Conservation (phyloP, 495 filamentous ascomycete species). For the Astrothelium macrocarpum region DNA sequence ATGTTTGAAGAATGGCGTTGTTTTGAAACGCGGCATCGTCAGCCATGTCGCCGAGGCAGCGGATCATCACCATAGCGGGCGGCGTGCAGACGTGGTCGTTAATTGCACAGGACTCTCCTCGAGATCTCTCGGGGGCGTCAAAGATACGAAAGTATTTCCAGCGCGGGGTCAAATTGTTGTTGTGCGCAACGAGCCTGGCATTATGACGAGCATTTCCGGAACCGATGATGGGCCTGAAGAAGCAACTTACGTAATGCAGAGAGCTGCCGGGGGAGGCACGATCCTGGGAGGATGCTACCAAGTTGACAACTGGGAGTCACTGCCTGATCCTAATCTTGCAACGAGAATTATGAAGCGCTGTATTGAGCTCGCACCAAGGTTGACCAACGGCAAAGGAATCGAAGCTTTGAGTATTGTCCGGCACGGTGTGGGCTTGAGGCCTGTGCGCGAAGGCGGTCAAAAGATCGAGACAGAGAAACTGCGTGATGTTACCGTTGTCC, state of each 20-base stretch:
- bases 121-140: conserved; percentile 68
- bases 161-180: conserved; percentile 80
- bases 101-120: conserved; percentile 82
- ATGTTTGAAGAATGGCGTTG: conserved; percentile 59
- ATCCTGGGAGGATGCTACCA: conserved; percentile 84
- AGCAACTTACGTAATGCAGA: conserved; percentile 78
- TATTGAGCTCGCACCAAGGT: conserved; percentile 58
- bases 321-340: conserved; percentile 72
- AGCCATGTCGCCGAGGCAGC: conserved; percentile 66
- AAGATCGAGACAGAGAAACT: conserved; percentile 76
- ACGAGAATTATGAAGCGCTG: conserved; percentile 81
- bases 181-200: conserved; percentile 69
- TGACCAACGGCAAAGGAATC: conserved; percentile 65
- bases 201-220: conserved; percentile 61
- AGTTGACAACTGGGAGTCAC: conserved; percentile 70
- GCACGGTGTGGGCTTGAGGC: conserved; percentile 81
- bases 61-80: conserved; percentile 50
- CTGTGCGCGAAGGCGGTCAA: conserved; percentile 62
- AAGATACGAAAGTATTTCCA: conserved; percentile 64
- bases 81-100: conserved; percentile 59
- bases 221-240: conserved; percentile 77
- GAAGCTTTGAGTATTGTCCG: conserved; percentile 78
- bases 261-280: conserved; percentile 71
- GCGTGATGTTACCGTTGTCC: conserved; percentile 64
- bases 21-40: conserved; percentile 51